Evolutionary conservation across 495 filamentous ascomycete genomes (phyloP).

Genomic region (Neurospora intermedia): DNA sequence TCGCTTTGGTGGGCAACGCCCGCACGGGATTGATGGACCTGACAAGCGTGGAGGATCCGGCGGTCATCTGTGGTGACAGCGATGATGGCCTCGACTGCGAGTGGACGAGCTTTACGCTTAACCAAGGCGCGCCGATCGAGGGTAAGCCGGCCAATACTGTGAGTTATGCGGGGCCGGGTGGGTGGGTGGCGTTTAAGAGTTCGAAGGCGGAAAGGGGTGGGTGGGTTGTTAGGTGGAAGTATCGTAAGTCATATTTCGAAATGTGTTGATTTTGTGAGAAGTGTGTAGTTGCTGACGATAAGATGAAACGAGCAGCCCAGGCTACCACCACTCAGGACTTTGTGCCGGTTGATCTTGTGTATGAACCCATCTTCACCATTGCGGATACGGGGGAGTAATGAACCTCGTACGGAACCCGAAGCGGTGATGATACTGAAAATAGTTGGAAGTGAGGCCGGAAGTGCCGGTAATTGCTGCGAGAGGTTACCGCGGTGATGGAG

Average conservation of each 20-base stretch:
- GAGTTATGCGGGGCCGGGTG: conserved; percentile 12
- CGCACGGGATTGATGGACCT: conserved; percentile 14
- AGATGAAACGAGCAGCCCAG: neutral
- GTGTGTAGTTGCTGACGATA: neutral
- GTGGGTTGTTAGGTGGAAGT: conserved; percentile 29
- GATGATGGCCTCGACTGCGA: neutral
- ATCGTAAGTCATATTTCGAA: conserved; percentile 6
- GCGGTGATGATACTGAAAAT: neutral
- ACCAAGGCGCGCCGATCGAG: conserved; percentile 6
- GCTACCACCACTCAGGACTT: neutral
- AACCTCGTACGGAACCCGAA: neutral
- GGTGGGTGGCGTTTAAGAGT: conserved; percentile 8
- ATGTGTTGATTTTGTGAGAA: neutral
- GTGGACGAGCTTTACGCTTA: conserved; percentile 19
- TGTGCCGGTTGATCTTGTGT: neutral
- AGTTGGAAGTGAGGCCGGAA: neutral
- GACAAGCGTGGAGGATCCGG: conserved; percentile 20
- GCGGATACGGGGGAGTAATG: neutral
- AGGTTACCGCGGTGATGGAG: neutral
- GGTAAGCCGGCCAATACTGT: conserved; percentile 30
- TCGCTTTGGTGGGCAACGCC: neutral
- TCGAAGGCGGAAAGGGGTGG: conserved; percentile 2
- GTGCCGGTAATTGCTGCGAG: neutral
- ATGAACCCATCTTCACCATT: neutral
- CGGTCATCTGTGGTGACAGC: conserved; percentile 9